Evolutionary conservation across 2,329 filamentous ascomycete species (phyloP).

Genomic region (Immersiporthe knoxdaviesiana): DNA sequence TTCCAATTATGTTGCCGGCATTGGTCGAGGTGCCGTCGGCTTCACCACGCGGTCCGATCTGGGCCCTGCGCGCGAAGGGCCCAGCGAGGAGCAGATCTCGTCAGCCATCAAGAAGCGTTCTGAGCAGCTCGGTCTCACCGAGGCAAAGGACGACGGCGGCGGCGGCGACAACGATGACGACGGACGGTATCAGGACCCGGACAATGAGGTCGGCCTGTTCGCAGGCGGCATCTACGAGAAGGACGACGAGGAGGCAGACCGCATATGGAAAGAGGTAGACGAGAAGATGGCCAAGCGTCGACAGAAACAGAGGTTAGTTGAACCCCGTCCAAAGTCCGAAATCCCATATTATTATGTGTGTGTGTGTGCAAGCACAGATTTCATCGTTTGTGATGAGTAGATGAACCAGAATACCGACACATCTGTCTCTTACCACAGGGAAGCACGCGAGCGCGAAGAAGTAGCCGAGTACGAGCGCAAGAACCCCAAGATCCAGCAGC

Average conservation of each 20-base stretch:
- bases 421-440: slow-evolving; percentile 70
- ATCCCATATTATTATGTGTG: too few species aligned
- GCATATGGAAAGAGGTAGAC: slow-evolving; percentile 93
- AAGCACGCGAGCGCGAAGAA: slow-evolving; percentile 90
- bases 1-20: slow-evolving; percentile 91
- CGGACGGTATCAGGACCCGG: slow-evolving; percentile 89
- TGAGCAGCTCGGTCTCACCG: slow-evolving; percentile 70
- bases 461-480: slow-evolving; percentile 94
- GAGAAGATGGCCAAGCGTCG: slow-evolving; percentile 94
- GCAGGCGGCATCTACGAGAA: slow-evolving; percentile 95
- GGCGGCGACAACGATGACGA: slow-evolving; percentile 68
- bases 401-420: slow-evolving; percentile 77
- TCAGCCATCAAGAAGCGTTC: slow-evolving; percentile 94
- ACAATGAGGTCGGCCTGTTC: slow-evolving; percentile 95
- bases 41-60: slow-evolving; percentile 98
- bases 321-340: too few species aligned
- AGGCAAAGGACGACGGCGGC: slow-evolving; percentile 61
- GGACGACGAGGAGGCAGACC: slow-evolving; percentile 96
- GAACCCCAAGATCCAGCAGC: slow-evolving; percentile 97
- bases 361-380: slow-evolving; percentile 52
- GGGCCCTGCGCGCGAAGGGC: slow-evolving; percentile 91
- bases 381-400: slow-evolving; percentile 68
- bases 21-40: slow-evolving; percentile 95
- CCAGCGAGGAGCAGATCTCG: slow-evolving; percentile 97
- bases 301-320: slow-evolving; percentile 81